Conservation (phyloP, 805 yeast genomes). For the Brettanomyces nanus region DNA sequence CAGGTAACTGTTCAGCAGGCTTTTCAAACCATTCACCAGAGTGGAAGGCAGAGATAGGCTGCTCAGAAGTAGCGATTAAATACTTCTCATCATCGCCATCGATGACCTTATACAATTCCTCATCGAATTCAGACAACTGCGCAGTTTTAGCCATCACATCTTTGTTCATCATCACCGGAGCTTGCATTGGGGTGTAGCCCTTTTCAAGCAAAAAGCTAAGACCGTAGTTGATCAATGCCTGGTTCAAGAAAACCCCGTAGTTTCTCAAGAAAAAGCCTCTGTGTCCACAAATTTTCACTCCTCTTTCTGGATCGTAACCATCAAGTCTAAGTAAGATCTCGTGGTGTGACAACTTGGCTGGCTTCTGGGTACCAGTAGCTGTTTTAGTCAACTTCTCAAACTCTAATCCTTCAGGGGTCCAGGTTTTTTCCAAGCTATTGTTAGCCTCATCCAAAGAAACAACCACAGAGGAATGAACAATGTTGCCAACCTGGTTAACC, state of each 20-base stretch:
- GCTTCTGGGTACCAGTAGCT: slow-evolving; percentile 71
- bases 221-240: slow-evolving; percentile 96
- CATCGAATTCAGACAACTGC: slow-evolving; percentile 95
- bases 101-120: slow-evolving; percentile 91
- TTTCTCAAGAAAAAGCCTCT: slow-evolving; percentile 95
- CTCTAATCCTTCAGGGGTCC: slow-evolving; percentile 66
- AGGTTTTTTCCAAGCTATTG: slow-evolving; percentile 78
- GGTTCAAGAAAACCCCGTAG: slow-evolving; percentile 95
- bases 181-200: slow-evolving; percentile 86
- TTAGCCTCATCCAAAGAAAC: slow-evolving; percentile 83
- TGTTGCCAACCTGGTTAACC: slow-evolving; percentile 87
- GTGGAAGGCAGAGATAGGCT: slow-evolving; percentile 97
- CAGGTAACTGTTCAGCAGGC: slow-evolving; percentile 93
- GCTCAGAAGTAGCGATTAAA: slow-evolving; percentile 97
- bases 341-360: slow-evolving; percentile 85
- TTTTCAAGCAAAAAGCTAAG: slow-evolving; percentile 65
- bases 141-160: slow-evolving; percentile 99
- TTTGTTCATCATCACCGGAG: slow-evolving; percentile 99
- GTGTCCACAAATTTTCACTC: slow-evolving; percentile 95
- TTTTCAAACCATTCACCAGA: slow-evolving; percentile 97
- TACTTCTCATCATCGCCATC: slow-evolving; percentile 98
- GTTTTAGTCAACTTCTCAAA: slow-evolving; percentile 47
- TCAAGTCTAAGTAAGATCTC: slow-evolving; percentile 90
- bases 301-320: slow-evolving; percentile 98
- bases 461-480: slow-evolving; percentile 88